These are phyloP conservation scores for Venturia pyrina DNA, from an alignment of 2,329 filamentous ascomycete species.

Conservation along the genomic window DNA sequence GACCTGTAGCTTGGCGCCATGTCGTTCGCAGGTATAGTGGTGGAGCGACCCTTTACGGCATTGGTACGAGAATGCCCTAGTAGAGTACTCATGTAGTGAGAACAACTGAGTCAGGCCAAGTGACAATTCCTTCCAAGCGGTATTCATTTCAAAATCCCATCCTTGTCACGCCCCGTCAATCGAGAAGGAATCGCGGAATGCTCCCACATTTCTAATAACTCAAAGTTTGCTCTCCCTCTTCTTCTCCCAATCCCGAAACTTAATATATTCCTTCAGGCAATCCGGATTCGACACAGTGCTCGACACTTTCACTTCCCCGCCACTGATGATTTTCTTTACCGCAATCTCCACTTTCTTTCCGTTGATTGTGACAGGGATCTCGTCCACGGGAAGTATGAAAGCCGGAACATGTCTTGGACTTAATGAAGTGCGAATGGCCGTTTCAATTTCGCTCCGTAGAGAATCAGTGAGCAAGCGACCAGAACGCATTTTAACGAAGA, in stretches of 20 bases:
- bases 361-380: constrained; percentile 36
- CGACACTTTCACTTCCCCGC: constrained; percentile 8
- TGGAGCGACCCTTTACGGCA: neutral
- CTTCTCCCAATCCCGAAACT: neutral
- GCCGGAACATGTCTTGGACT: constrained; percentile 32
- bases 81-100: no score
- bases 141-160: no score
- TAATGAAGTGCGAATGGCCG: constrained; percentile 20
- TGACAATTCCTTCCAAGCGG: no score
- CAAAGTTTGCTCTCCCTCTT: neutral
- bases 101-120: no score
- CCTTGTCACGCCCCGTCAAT: no score
- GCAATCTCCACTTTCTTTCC: constrained; percentile 38
- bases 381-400: constrained; percentile 29
- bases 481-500: constrained; percentile 29
- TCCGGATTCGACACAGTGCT: constrained; percentile 13
- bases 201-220: no score
- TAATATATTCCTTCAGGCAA: neutral
- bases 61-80: neutral
- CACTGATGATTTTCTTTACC: constrained; percentile 29
- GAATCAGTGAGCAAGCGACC: constrained; percentile 19
- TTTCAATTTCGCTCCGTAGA: constrained; percentile 18
- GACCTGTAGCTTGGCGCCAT: neutral
- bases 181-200: no score
- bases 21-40: neutral